These are phyloP conservation scores for Metarhizium sp. DNA, from an alignment of 2,329 filamentous ascomycete genomes.

Conservation along the genomic window DNA sequence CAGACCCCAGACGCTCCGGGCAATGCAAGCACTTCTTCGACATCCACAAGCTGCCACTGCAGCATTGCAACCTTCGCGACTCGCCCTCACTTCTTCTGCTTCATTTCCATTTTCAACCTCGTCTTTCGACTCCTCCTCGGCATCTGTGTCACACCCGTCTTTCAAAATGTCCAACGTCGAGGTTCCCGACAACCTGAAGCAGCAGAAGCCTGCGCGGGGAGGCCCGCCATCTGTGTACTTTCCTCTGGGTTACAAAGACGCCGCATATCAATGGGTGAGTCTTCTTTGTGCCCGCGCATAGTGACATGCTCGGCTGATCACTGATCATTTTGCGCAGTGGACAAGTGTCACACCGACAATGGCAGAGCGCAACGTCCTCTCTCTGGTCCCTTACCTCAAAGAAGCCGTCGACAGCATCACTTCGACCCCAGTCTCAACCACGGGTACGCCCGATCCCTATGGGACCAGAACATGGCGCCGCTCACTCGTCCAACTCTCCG, in stretches of 20 bases:
- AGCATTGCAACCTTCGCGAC: not conserved
- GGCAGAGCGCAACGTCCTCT: conserved; percentile 83
- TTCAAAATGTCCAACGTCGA: conserved; percentile 25
- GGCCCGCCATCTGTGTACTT: conserved; percentile 46
- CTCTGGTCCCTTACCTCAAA: conserved; percentile 74
- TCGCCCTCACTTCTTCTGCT: not conserved
- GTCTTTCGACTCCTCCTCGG: conserved; percentile 7
- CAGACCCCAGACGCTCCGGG: not conserved
- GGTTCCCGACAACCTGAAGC: conserved; percentile 14
- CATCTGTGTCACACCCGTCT: conserved; percentile 3
- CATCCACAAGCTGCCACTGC: not conserved
- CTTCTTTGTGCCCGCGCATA: not conserved
- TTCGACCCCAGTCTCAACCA: conserved; percentile 23
- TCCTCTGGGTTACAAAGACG: conserved; percentile 84
- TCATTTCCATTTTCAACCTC: conserved; percentile 6
- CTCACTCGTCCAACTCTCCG: conserved; percentile 72
- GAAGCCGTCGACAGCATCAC: conserved; percentile 61
- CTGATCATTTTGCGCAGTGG: conserved; percentile 50
- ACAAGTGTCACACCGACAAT: conserved; percentile 68
- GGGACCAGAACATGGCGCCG: conserved; percentile 82
- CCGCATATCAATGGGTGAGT: conserved; percentile 79
- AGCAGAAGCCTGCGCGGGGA: conserved; percentile 14
- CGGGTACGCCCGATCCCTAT: conserved; percentile 60
- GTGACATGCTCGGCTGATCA: not conserved
- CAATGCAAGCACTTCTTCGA: not conserved